A percentile compares a stretch with the other conserved stretches of the same genome.
phyloP scores from a whole-genome alignment of 129 eudicot genomes.

The Arctium lappa region DNA sequence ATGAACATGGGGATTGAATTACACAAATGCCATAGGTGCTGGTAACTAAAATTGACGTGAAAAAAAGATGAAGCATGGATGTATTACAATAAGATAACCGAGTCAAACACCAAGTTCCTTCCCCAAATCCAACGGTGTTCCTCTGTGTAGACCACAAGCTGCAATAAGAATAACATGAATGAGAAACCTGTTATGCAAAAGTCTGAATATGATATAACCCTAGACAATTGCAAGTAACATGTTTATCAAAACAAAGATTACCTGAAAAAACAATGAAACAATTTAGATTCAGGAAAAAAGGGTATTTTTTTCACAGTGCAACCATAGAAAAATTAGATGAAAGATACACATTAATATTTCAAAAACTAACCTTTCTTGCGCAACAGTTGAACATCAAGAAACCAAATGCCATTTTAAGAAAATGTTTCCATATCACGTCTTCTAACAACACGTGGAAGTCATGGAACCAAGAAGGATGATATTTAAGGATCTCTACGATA shows the following conservation, averaged over 20 bases:
- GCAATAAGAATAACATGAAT: background rate
- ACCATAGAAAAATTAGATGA: background rate
- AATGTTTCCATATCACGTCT: too few species aligned
- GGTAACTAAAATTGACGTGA: too few species aligned
- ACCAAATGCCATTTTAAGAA: background rate
- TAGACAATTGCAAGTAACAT: background rate
- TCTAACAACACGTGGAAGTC: too few species aligned
- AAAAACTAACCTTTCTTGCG: background rate
- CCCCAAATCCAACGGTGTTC: constrained; percentile 64
- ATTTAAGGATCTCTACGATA: too few species aligned
- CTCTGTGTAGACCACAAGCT: constrained; percentile 50
- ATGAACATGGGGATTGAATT: too few species aligned
- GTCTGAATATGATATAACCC: background rate
- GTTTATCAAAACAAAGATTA: background rate
- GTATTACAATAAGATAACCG: too few species aligned
- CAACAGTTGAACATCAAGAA: background rate
- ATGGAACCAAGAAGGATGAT: too few species aligned
- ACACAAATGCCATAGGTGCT: too few species aligned
- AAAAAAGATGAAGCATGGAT: too few species aligned
- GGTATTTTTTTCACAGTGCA: background rate
- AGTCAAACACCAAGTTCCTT: constrained; percentile 10
- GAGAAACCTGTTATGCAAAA: background rate
- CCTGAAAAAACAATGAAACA: too few species aligned
- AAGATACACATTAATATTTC: too few species aligned
- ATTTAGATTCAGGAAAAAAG: background rate